Base-by-base conservation (phyloP, 129 eudicot species). In the Centrapalus pauciflorus region DNA sequence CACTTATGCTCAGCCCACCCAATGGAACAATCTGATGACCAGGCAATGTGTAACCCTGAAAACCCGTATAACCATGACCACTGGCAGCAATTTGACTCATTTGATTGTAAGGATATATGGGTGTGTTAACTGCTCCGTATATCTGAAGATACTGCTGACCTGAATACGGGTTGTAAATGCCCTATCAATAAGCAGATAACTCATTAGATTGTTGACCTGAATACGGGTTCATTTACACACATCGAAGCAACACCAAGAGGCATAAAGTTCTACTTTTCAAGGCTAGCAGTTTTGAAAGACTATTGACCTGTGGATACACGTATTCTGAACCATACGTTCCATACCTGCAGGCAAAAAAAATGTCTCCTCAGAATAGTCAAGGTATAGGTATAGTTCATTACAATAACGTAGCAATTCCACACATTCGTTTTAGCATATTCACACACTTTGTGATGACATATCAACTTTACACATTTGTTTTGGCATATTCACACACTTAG, bases 81-180 rank as follows among this genome's bases (percentile, higher is more conserved):
- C 80, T 71, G 1, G 89, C 85, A 68, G 82, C 61, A 27, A 80
- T 74, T 69, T 92, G 95, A 76, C 90, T 79, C 82, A 77, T 23
- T 70, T 85, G 96, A 67, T 76, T 80, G 77, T 92, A 93, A 17
- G 98, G 98, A 71, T 93, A 88, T 65, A 89, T 64, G 3, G 96
- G 43, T 56, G 88, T 41, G 78, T 82, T 80, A 33, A 77, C 76
- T 50, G 81, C 83, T 40, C 96, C 96, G 67, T 91, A 91, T 48
- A 84, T 51, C 21, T 84, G 96, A 75, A 89, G 89, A 77, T 85
- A 93, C 64, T 88, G 98, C 80, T 93, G 98, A 71, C 86, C 73
- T 68, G 82, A 71, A 76, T 85, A 86, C 34, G 91, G 88, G 56
- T 82, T 86, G 84, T 89, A 89, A 71, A 76, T 80, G 19, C 96